Percentiles rank a stretch among this genome's conserved stretches.
Evolutionary conservation across 192 early-diverging fungal genomes (phyloP).

Genomic region (Kickxella alabastrina): DNA sequence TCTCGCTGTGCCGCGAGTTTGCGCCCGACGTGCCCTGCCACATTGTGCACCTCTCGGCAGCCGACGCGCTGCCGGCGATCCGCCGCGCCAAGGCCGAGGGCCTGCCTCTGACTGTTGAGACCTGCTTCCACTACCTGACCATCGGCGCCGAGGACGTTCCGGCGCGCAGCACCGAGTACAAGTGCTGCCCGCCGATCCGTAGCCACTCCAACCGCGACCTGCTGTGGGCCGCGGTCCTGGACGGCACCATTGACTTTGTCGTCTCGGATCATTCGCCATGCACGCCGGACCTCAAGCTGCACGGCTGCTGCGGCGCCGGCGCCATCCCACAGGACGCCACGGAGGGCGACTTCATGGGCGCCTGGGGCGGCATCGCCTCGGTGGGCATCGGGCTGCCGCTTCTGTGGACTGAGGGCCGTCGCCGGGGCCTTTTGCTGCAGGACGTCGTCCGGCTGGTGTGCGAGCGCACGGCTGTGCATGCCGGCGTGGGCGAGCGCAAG

Average conservation of each 20-base stretch:
- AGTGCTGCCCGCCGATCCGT: conserved; percentile 84
- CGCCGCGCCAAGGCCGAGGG: conserved; percentile 66
- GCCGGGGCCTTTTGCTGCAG: conserved; percentile 59
- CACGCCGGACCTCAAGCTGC: conserved; percentile 69
- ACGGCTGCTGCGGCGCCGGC: conserved; percentile 47
- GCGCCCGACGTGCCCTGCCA: conserved; percentile 65
- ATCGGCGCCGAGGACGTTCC: conserved; percentile 66
- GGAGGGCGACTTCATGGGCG: conserved; percentile 73
- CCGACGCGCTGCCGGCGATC: conserved; percentile 69
- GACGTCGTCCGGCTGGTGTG: conserved; percentile 63
- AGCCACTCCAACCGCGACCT: conserved; percentile 60
- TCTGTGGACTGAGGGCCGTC: conserved; percentile 71
- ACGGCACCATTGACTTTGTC: conserved; percentile 76
- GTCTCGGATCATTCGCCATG: conserved; percentile 83
- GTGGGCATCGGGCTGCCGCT: conserved; percentile 77
- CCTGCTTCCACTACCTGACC: conserved; percentile 78
- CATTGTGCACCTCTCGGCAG: conserved; percentile 79
- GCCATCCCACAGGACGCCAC: conserved; percentile 18
- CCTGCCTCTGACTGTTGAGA: conserved; percentile 72
- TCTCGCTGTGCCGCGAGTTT: conserved; percentile 65
- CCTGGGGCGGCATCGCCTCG: conserved; percentile 80
- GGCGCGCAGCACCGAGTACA: conserved; percentile 70
- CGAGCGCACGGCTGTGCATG: conserved; percentile 61
- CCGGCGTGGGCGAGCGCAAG: conserved; percentile 60
- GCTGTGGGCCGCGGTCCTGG: conserved; percentile 71